phyloP scores from a whole-genome alignment of 1,139 yeast genomes.

The Suhomyces bribrorum region DNA sequence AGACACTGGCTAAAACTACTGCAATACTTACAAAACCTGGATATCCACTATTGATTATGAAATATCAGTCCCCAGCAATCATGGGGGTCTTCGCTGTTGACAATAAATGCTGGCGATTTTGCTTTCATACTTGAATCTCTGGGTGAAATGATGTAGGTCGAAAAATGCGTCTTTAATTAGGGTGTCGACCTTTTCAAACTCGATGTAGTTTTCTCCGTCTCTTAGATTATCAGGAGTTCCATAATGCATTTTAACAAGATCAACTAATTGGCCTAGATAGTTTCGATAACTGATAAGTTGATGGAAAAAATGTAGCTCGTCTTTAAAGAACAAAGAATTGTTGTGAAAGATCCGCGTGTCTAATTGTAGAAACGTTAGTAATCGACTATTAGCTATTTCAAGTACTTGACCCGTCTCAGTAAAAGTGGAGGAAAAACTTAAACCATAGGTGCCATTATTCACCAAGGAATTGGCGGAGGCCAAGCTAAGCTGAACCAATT shows the following conservation, averaged over 20 bases:
- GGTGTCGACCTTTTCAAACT: conserved; percentile 18
- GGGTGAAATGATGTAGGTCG: conserved; percentile 18
- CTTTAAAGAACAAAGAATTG: conserved; percentile 13
- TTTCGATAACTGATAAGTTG: conserved; percentile 14
- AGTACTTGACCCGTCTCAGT: conserved; percentile 1
- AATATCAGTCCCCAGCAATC: no score
- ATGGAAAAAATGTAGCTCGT: conserved; percentile 18
- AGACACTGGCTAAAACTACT: no score
- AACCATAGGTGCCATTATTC: conserved; percentile 4
- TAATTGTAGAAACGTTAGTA: not conserved
- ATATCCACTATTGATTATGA: no score
- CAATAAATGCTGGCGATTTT: conserved; percentile 4
- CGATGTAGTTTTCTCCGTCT: conserved; percentile 12
- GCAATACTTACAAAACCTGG: no score
- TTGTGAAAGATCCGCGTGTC: not conserved
- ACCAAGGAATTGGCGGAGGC: not conserved
- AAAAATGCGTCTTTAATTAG: conserved; percentile 18
- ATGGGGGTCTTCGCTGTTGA: not conserved
- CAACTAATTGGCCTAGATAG: conserved; percentile 8
- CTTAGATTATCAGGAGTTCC: conserved; percentile 5
- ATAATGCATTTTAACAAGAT: conserved; percentile 4
- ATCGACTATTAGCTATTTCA: not conserved
- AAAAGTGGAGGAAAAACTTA: conserved; percentile 2
- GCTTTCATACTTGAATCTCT: conserved; percentile 17
- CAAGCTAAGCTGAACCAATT: no score